Base-by-base conservation (phyloP, 352 stramenopile species). In the Globisporangium spiculum region DNA sequence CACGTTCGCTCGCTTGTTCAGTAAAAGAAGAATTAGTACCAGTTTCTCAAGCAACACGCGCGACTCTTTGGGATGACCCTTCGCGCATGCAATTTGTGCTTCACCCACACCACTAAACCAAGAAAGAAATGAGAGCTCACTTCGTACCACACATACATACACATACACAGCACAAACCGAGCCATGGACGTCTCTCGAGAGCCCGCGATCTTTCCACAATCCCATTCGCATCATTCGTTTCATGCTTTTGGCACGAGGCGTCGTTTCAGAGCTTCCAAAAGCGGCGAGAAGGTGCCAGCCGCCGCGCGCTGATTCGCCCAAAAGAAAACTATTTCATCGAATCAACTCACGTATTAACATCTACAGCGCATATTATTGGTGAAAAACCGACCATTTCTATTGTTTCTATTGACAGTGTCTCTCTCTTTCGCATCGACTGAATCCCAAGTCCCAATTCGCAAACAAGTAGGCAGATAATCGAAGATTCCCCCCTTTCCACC, bases 401-500 rank as follows among this genome's bases (percentile, higher is more conserved):
- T 60, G 14, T 46, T 20, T 20, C 26, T 58, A 44, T 30, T 66
- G 60, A 20, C 60, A 66, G 60, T 66, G 60, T 58, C 26, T 65
- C n/a, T 65, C 50, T 9, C 32, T 38, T 38, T 38, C 32, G 32
- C 32, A 12, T 20, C n/a, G 26, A 50, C 60, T 66, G 60, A 59
- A 66, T 66, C 60, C 6, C 46, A 64, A 64, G 9, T 26, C 12
- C 10, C 34, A 41, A 41, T 14, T 41, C 10, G 38, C 20, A 36
- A 30, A 38, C 34, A 65, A 20, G 6, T n/a, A 30, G 48, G 9
- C 36, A 50, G 34, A 48, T 24, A 48, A 20, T 64, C 30, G 41
- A 53, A 66, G 60, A 66, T 60, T 66, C 60, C 60, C 60, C 60
- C 60, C 60, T 66, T 34, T 59, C 60, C 44, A 52, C 7, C 44